These are phyloP conservation scores for Termitomyces sp. DNA, from an alignment of 768 basidiomycete genomes.

Conservation along the genomic window DNA sequence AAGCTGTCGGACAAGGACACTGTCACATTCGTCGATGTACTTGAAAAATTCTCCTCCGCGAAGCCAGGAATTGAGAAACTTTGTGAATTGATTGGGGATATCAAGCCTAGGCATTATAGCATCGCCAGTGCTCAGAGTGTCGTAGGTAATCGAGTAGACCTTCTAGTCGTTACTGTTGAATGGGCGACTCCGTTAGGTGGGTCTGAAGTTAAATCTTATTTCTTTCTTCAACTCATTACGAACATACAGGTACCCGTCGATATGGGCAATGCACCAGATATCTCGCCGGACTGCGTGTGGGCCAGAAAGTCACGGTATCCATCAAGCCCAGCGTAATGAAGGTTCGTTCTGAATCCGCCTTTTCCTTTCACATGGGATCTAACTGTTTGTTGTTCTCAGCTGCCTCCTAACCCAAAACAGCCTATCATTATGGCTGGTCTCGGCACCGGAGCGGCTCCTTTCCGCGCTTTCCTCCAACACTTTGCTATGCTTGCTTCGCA, in stretches of 20 bases:
- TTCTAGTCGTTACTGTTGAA: conserved; percentile 94
- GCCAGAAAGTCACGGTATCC: conserved; percentile 94
- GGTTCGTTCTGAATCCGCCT: conserved; percentile 36
- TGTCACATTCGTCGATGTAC: conserved; percentile 86
- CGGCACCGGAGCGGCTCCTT: conserved; percentile 97
- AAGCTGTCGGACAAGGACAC: conserved; percentile 94
- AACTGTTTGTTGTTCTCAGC: conserved; percentile 31
- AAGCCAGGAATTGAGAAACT: conserved; percentile 79
- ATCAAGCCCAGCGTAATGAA: conserved; percentile 99
- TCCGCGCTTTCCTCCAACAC: conserved; percentile 98
- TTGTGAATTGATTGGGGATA: conserved; percentile 89
- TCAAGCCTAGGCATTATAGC: conserved; percentile 97
- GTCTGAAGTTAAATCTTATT: conserved; percentile 15
- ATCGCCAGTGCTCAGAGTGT: conserved; percentile 95
- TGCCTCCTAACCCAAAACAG: conserved; percentile 80
- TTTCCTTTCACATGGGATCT: conserved; percentile 4
- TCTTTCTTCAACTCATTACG: background rate
- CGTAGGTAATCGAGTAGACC: conserved; percentile 91
- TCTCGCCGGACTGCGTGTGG: conserved; percentile 75
- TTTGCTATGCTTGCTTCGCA: conserved; percentile 78
- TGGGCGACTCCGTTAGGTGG: conserved; percentile 85
- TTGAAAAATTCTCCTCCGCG: conserved; percentile 74
- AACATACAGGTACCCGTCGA: conserved; percentile 55
- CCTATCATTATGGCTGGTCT: conserved; percentile 99
- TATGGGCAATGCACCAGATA: conserved; percentile 98